These are phyloP conservation scores for Paraconiothyrium brasiliense DNA, from an alignment of 2,329 filamentous ascomycete species.

Conservation along the genomic window DNA sequence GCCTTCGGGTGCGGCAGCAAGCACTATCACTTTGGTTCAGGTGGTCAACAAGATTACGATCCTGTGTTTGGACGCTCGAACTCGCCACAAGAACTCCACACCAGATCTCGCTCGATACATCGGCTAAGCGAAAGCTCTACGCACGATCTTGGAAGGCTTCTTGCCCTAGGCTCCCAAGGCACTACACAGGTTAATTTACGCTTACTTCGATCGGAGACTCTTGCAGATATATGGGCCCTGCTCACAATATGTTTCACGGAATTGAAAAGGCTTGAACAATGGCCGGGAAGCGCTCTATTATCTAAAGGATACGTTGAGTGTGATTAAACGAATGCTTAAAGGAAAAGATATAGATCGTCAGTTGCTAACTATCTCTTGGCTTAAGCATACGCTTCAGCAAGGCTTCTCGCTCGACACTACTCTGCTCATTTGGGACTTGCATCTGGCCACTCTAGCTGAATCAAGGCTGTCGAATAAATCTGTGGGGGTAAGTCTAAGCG, in stretches of 20 bases:
- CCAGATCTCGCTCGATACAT: not conserved
- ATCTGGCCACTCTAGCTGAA: too few relatives aligned
- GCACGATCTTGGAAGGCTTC: not conserved
- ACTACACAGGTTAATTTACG: not conserved
- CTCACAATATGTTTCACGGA: conserved; percentile 1
- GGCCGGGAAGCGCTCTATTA: conserved; percentile 1
- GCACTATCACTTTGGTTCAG: not conserved
- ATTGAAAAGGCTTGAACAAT: conserved; percentile 8
- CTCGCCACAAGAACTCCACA: not conserved
- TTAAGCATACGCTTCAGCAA: too few relatives aligned
- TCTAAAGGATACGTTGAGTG: too few relatives aligned
- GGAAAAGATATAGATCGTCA: too few relatives aligned
- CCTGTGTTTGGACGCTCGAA: not conserved
- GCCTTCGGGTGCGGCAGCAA: not conserved
- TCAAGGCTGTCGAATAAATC: too few relatives aligned
- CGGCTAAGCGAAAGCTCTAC: not conserved
- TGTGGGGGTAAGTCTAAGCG: too few relatives aligned
- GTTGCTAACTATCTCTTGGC: too few relatives aligned
- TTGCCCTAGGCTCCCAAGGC: not conserved
- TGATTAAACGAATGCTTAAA: too few relatives aligned
- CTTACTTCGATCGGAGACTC: not conserved
- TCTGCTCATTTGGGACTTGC: too few relatives aligned
- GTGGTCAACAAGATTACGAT: not conserved
- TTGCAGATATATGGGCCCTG: not conserved
- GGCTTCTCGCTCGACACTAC: too few relatives aligned